phyloP scores from a whole-genome alignment of 495 filamentous ascomycete genomes.

The Aspergillus funiculosus region DNA sequence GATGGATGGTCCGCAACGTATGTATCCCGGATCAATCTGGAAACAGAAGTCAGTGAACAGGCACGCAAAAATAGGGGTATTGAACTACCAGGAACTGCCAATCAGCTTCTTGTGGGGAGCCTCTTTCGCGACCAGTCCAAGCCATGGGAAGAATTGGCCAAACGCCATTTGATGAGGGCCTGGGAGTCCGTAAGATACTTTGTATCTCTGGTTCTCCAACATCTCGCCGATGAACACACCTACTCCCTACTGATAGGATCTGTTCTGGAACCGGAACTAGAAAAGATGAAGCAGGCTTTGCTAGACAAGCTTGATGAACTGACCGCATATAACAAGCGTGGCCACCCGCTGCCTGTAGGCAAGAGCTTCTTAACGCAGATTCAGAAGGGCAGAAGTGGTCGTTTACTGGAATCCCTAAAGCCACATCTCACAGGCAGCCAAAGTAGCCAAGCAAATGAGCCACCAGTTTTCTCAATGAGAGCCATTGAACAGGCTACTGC shows the following conservation, averaged over 20 bases:
- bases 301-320: slow-evolving; percentile 39
- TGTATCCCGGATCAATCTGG: slow-evolving; percentile 10
- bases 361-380: slow-evolving; percentile 32
- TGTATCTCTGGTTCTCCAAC: slow-evolving; percentile 20
- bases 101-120: slow-evolving; percentile 36
- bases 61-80: slow-evolving; percentile 28
- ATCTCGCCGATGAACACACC: slow-evolving; percentile 29
- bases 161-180: slow-evolving; percentile 18
- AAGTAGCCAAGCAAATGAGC: not conserved
- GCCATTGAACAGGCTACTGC: not conserved
- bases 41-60: slow-evolving; percentile 16
- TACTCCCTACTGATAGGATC: slow-evolving; percentile 21
- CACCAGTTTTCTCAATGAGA: not conserved
- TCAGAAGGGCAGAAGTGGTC: slow-evolving; percentile 19
- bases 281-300: slow-evolving; percentile 27
- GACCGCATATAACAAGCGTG: slow-evolving; percentile 37
- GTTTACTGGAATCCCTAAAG: slow-evolving; percentile 2
- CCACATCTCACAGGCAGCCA: not conserved
- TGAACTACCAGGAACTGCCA: slow-evolving; percentile 43
- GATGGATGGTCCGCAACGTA: slow-evolving; percentile 14
- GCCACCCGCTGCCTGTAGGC: slow-evolving; percentile 40
- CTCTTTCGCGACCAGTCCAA: slow-evolving; percentile 41
- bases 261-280: slow-evolving; percentile 24
- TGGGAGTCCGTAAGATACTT: slow-evolving; percentile 27
- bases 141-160: slow-evolving; percentile 33